Percentiles rank a stretch among this genome's conserved stretches.
phyloP scores from a whole-genome alignment of 306 rosid species.

The Carpinus viminea region DNA sequence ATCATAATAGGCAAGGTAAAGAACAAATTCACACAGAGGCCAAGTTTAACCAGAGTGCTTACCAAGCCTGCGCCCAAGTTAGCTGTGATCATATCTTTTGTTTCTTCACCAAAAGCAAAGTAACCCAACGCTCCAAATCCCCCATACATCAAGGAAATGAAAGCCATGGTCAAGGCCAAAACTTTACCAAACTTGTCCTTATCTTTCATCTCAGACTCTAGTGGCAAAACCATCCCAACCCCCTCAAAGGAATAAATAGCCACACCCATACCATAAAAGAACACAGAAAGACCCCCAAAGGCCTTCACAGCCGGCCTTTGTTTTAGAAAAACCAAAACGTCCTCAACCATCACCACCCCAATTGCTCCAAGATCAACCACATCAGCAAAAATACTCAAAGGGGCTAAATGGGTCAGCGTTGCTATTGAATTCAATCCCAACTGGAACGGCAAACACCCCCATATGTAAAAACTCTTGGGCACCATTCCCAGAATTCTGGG shows the following conservation, averaged over 20 bases:
- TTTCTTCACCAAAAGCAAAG: slow-evolving; percentile 56
- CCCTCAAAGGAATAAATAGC: slow-evolving; percentile 59
- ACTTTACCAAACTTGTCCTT: slow-evolving; percentile 48
- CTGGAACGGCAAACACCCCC: slow-evolving; percentile 55
- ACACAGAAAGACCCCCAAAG: slow-evolving; percentile 40
- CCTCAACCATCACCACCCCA: slow-evolving; percentile 48
- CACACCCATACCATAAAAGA: slow-evolving; percentile 55
- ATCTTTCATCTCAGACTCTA: slow-evolving; percentile 57
- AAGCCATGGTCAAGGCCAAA: slow-evolving; percentile 39
- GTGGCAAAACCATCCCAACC: slow-evolving; percentile 53
- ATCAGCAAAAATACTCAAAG: slow-evolving; percentile 57
- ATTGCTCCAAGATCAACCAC: slow-evolving; percentile 55
- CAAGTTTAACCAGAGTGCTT: slow-evolving; percentile 47
- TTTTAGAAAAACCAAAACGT: slow-evolving; percentile 22
- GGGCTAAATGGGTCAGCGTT: slow-evolving; percentile 51
- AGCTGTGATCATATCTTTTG: slow-evolving; percentile 53
- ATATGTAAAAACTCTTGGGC: slow-evolving; percentile 47
- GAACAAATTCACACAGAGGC: slow-evolving; percentile 54
- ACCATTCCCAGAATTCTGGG: slow-evolving; percentile 30
- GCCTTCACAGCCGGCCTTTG: slow-evolving; percentile 33
- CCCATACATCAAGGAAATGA: slow-evolving; percentile 40
- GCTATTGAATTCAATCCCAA: slow-evolving; percentile 49
- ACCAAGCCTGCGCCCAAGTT: slow-evolving; percentile 44
- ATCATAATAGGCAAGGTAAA: slow-evolving; percentile 66
- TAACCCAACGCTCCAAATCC: slow-evolving; percentile 55